Conservation (phyloP, 768 basidiomycete genomes). For the Lactarius psammicola region DNA sequence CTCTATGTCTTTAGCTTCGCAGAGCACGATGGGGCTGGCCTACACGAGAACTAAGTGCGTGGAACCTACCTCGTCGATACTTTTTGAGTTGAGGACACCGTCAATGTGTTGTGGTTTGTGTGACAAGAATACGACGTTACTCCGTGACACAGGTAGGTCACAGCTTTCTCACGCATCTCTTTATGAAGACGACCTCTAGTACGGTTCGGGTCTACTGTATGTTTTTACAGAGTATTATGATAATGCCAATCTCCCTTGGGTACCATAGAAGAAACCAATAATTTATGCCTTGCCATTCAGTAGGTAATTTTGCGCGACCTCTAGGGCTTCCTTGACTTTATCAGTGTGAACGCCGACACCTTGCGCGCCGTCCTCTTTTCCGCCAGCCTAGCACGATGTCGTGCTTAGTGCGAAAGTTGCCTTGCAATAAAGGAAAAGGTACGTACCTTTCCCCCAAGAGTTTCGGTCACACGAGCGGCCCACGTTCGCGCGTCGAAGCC, state of each 20-base stretch:
- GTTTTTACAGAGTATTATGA: neutral
- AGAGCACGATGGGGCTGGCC: neutral
- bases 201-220: neutral
- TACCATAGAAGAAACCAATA: neutral
- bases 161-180: conserved; percentile 16
- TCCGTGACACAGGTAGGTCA: conserved; percentile 12
- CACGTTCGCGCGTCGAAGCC: conserved; percentile 85
- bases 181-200: too few species aligned
- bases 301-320: conserved; percentile 43
- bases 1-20: neutral
- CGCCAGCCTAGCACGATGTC: conserved; percentile 66
- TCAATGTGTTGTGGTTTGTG: neutral
- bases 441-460: conserved; percentile 88
- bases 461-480: conserved; percentile 72
- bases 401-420: neutral
- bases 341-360: conserved; percentile 73
- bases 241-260: too few species aligned
- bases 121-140: neutral
- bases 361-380: conserved; percentile 89
- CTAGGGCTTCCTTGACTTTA: conserved; percentile 66
- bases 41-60: neutral
- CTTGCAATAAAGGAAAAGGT: neutral
- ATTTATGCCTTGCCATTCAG: conserved; percentile 22
- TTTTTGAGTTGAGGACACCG: neutral
- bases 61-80: conserved; percentile 21